Evolutionary conservation across 2,329 filamentous ascomycete genomes (phyloP), one percentile per base, ranked within the genome.

Genomic region (Xylariaceae sp.): DNA sequence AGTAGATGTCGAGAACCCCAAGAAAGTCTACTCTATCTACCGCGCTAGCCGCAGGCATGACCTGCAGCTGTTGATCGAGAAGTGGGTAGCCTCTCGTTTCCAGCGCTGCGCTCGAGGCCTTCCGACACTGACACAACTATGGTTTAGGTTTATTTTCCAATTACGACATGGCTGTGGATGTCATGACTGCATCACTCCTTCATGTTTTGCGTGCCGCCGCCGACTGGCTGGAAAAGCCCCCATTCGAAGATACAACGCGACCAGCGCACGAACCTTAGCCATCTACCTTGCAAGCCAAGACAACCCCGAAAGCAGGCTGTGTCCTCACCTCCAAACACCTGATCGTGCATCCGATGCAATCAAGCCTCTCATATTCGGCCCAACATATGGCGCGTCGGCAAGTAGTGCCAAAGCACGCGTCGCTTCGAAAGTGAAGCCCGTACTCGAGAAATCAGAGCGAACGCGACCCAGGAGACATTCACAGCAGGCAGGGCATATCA

Each of bases 241-340:
- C 2, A 77, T 89, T 52, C 82, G 88, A 46, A 78, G 84, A 55
- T 93, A 90, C 55, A 95, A 85, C 43, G 76, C 84, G 17, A 80
- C 89, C 34, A 95, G 88, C 55, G 89, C 89, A 8, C 79, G 88
- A 54, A 87, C 86, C 2, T 66, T 95, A 24, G 89, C 89, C 11
- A 78, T 87, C 42, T 87, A 87, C 55, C 73, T 95, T 38, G 87
- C 89, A 9, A 87, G 84, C 55, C 82, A 89, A 57, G 85, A 90
- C 53, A 80, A 93, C 50, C 81, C 89, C 0, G 81, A 87, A 48
- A 72, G 68, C 43, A 79, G 78, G 3, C 68, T 95, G 1, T 95
- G 89, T 37, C 73, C 73, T 1, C 60, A 67, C 17, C 60, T 79
- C 13, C 63, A 64, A 34, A 60, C 64, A 4, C 62, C 69, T 1